Evolutionary conservation across 2,329 filamentous ascomycete species (phyloP).

Genomic region (Aschersonia sp.): DNA sequence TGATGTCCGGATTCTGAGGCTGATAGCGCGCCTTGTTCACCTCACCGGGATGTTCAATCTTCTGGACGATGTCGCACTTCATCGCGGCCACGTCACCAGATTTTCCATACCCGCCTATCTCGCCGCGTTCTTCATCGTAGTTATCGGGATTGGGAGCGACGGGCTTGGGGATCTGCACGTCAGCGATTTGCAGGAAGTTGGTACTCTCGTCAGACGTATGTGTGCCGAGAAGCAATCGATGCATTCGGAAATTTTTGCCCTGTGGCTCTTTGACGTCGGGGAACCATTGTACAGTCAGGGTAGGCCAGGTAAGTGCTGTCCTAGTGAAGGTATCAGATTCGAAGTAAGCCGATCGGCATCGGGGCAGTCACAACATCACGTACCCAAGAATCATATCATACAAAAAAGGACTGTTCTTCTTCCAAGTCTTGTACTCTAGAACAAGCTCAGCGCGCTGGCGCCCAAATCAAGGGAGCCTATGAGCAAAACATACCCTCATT

Average conservation of each 20-base stretch:
- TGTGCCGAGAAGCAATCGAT: slow-evolving; percentile 84
- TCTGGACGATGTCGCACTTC: slow-evolving; percentile 85
- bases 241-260: slow-evolving; percentile 74
- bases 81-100: slow-evolving; percentile 55
- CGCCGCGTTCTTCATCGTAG: slow-evolving; percentile 82
- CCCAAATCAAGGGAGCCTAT: not conserved
- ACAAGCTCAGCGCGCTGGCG: not conserved
- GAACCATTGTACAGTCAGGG: slow-evolving; percentile 94
- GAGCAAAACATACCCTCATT: slow-evolving; percentile 55
- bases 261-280: slow-evolving; percentile 82
- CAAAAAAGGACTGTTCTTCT: slow-evolving; percentile 97
- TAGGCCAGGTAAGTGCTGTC: slow-evolving; percentile 92
- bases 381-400: slow-evolving; percentile 93
- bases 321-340: slow-evolving; percentile 21
- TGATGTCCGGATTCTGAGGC: slow-evolving; percentile 92
- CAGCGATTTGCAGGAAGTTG: slow-evolving; percentile 90
- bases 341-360: no score
- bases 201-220: slow-evolving; percentile 76
- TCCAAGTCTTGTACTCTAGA: slow-evolving; percentile 97
- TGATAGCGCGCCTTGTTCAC: slow-evolving; percentile 98
- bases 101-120: slow-evolving; percentile 85
- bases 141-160: slow-evolving; percentile 61
- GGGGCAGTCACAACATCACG: not conserved
- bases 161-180: slow-evolving; percentile 80
- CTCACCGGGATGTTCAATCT: slow-evolving; percentile 90